Evolutionary conservation across 768 basidiomycete genomes (phyloP), one percentile per base, ranked within the genome.

Genomic region (Suillus americanus): DNA sequence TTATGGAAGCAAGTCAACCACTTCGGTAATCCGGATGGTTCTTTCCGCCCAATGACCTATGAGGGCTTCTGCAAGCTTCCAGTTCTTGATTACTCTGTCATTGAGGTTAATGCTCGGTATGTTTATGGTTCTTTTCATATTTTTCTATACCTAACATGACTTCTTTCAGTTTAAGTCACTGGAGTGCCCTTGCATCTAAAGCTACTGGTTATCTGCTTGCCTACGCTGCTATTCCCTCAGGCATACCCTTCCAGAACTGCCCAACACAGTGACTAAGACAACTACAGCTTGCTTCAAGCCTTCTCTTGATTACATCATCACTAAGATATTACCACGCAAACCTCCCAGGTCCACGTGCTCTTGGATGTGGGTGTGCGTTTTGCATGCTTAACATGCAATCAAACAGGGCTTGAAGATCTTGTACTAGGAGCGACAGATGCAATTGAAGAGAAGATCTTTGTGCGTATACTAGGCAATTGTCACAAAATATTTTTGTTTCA

Each of bases 271-370:
- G 67, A 99, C 97, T 60, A 99, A 99, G 81, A 97, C 95, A 3
- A 99, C 97, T 1, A 99, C 97, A 12, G 97, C 97, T 2, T 99
- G 97, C 79, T 99, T 99, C 79, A 97, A 99, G 75, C 97, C 97
- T 30, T 97, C 96, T 9, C 84, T 99, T 50, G 97, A 99, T 78
- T 99, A 99, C 78, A 97, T 99, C 73, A 97, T 99, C 65, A 97
- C 95, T 57, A 99, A 99, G 80, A 99, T 99, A 68, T 9, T 9
- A 10, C 10, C 35, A 37, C 30, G 30, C 30, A 30, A 30, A 30
- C 30, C 30, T 4, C 30, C 30, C 2, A 30, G 30, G 30, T 30
- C 30, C 30, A 4, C 30, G 30, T 30, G 30, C 30, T 30, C 30
- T 30, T 30, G 30, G 30, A 30, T 30, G 30, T 30, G 30, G 30